A percentile compares a stretch with the other conserved stretches of the same genome.
phyloP scores from a whole-genome alignment of 2,329 filamentous ascomycete genomes.

The Fusarium sp. region DNA sequence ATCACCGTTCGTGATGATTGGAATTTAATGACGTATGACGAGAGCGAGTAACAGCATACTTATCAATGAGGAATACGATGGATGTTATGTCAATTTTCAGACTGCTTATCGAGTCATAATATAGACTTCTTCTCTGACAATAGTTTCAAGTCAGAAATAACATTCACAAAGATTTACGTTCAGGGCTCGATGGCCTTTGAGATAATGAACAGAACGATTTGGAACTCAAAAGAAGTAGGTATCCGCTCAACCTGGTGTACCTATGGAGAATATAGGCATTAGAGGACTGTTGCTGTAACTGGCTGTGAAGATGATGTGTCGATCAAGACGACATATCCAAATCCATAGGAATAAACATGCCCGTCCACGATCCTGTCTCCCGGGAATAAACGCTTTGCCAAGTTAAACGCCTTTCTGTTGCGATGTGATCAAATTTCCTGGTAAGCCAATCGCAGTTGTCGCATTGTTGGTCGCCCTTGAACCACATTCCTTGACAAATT shows the following conservation, averaged over 20 bases:
- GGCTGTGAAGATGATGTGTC: background rate
- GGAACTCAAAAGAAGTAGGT: no score
- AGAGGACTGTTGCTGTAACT: background rate
- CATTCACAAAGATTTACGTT: no score
- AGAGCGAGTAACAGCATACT: background rate
- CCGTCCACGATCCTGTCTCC: background rate
- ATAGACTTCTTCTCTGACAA: no score
- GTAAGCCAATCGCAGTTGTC: background rate
- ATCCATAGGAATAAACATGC: fast-evolving
- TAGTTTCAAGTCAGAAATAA: no score
- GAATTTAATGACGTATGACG: constrained; percentile 2
- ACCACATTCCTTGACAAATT: background rate
- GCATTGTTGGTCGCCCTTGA: background rate
- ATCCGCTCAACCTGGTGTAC: no score
- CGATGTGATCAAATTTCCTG: background rate
- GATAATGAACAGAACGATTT: no score
- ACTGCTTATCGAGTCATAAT: background rate
- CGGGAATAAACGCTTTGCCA: background rate
- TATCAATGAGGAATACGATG: background rate
- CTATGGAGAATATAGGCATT: no score
- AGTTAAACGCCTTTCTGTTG: background rate
- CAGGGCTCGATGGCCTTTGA: no score
- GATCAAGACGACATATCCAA: background rate
- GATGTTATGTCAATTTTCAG: no score
- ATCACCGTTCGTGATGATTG: background rate